These are phyloP conservation scores for Xerocomellus chrysenteron DNA, from an alignment of 768 basidiomycete genomes.

Conservation along the genomic window DNA sequence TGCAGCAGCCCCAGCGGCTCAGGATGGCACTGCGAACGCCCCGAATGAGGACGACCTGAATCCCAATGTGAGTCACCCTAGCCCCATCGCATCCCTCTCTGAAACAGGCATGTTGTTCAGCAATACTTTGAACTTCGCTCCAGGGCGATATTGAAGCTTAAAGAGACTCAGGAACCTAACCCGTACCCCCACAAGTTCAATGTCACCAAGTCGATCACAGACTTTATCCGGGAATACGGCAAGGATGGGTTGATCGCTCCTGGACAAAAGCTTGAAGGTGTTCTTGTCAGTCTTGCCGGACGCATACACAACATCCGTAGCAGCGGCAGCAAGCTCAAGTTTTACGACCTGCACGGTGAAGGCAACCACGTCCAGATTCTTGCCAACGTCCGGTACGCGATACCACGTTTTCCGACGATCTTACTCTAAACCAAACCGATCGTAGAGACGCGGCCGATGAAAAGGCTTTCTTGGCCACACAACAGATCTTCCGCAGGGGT, in stretches of 20 bases:
- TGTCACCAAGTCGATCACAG: constrained; percentile 71
- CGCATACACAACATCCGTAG: constrained; percentile 88
- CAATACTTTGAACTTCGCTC: constrained; percentile 97
- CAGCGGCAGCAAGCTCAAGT: constrained; percentile 79
- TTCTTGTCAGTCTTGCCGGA: constrained; percentile 74
- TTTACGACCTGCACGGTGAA: constrained; percentile 94
- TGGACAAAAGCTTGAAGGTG: constrained; percentile 62
- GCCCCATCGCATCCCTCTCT: neutral
- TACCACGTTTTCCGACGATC: neutral
- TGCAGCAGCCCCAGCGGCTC: constrained; percentile 41
- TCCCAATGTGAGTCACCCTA: constrained; percentile 69
- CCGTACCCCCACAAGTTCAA: constrained; percentile 99
- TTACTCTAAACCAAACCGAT: constrained; percentile 16
- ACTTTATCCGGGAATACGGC: constrained; percentile 75
- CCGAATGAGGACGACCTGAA: constrained; percentile 80
- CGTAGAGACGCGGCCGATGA: constrained; percentile 62
- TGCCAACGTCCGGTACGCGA: constrained; percentile 77
- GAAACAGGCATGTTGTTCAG: constrained; percentile 38
- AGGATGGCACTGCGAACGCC: constrained; percentile 41
- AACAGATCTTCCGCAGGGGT: constrained; percentile 89
- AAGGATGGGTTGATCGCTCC: constrained; percentile 64
- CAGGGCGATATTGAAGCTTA: constrained; percentile 81
- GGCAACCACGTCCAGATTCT: constrained; percentile 94
- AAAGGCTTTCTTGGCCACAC: constrained; percentile 63
- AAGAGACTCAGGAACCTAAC: constrained; percentile 81